Evolutionary conservation across 1,139 yeast genomes (phyloP).

Genomic region (Candida sp.): DNA sequence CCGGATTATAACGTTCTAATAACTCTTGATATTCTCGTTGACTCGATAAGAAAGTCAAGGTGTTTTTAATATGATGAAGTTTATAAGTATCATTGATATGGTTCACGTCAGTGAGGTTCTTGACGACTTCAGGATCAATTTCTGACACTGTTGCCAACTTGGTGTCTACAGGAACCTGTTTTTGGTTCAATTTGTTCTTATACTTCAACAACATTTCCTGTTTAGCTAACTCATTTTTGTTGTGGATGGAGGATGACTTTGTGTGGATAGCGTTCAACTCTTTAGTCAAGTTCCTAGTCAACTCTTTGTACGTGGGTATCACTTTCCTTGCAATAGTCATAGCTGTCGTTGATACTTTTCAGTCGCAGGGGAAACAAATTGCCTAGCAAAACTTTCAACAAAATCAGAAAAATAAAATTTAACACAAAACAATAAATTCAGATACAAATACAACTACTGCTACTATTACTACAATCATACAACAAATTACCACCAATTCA

Average conservation of each 20-base stretch:
- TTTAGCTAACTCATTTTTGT: constrained; percentile 44
- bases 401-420: too few relatives aligned
- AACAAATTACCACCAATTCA: too few relatives aligned
- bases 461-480: too few relatives aligned
- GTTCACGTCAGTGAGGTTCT: constrained; percentile 16
- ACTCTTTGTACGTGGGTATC: constrained; percentile 10
- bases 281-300: constrained; percentile 22
- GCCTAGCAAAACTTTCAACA: too few relatives aligned
- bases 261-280: constrained; percentile 47
- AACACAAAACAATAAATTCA: too few relatives aligned
- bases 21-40: constrained; percentile 80
- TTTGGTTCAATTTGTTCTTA: constrained; percentile 10
- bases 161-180: constrained; percentile 12
- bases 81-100: constrained; percentile 11
- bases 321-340: constrained; percentile 8
- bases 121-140: constrained; percentile 15
- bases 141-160: constrained; percentile 25
- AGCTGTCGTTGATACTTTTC: not conserved
- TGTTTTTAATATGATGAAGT: constrained; percentile 38
- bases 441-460: too few relatives aligned
- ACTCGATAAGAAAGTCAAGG: constrained; percentile 55
- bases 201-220: constrained; percentile 52
- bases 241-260: constrained; percentile 40
- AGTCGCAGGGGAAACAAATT: too few relatives aligned
- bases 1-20: constrained; percentile 84